Conservation (phyloP, 2,329 filamentous ascomycete species). For the Pyrenochaeta sp. region DNA sequence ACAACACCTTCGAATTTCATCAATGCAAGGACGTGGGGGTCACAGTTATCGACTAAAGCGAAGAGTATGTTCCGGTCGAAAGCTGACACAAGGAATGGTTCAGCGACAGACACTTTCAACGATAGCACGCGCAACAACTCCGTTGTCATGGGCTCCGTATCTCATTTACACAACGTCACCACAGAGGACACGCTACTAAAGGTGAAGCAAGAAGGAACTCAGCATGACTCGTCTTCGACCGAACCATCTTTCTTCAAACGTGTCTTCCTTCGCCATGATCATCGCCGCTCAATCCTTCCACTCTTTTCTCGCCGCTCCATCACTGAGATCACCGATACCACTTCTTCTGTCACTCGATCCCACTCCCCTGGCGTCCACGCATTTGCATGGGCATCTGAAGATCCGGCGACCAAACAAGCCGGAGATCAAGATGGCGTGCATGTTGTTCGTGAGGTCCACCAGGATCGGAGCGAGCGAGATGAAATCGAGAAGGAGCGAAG, state of each 20-base stretch:
- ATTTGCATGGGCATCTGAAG: slow-evolving; percentile 35
- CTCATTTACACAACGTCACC: slow-evolving; percentile 11
- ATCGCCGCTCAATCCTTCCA: slow-evolving; percentile 24
- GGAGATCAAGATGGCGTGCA: slow-evolving; percentile 26
- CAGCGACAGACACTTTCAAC: slow-evolving; percentile 22
- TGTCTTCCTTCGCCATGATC: slow-evolving; percentile 22
- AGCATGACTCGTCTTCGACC: neutral
- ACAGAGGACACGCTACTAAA: slow-evolving; percentile 16
- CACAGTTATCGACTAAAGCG: slow-evolving; percentile 30
- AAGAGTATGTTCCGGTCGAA: slow-evolving; percentile 35
- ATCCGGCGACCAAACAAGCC: neutral
- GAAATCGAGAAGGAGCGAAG: slow-evolving; percentile 13
- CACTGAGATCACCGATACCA: slow-evolving; percentile 3
- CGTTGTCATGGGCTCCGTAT: slow-evolving; percentile 2
- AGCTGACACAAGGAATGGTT: slow-evolving; percentile 21
- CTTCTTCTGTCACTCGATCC: slow-evolving; percentile 6
- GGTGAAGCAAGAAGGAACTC: slow-evolving; percentile 1
- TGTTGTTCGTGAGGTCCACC: slow-evolving; percentile 38
- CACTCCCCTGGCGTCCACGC: slow-evolving; percentile 23
- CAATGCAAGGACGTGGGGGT: slow-evolving; percentile 26
- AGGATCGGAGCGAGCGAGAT: slow-evolving; percentile 19
- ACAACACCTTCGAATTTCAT: slow-evolving; percentile 25
- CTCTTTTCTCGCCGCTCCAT: slow-evolving; percentile 20
- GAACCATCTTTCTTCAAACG: slow-evolving; percentile 27
- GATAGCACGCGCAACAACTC: slow-evolving; percentile 21